phyloP scores from a whole-genome alignment of 345 rosid species.

The Ceriops zippeliana region DNA sequence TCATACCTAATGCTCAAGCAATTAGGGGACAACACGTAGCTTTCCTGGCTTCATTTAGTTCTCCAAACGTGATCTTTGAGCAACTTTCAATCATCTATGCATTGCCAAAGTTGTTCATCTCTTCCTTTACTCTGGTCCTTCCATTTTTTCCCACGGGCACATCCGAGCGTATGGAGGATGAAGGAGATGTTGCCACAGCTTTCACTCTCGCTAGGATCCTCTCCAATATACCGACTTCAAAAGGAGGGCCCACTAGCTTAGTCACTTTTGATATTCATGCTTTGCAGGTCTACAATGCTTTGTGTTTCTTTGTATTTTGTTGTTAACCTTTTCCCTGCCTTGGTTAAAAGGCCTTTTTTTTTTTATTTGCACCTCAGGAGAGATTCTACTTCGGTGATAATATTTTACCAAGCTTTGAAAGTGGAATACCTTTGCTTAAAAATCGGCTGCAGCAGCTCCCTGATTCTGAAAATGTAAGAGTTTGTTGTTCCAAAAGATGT shows the following conservation, averaged over 20 bases:
- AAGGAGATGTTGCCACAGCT: conserved; percentile 95
- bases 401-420: conserved; percentile 88
- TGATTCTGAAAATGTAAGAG: conserved; percentile 84
- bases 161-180: conserved; percentile 98
- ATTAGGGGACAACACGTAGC: conserved; percentile 91
- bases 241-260: conserved; percentile 95
- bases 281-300: conserved; percentile 55
- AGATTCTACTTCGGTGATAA: conserved; percentile 95
- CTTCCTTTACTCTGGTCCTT: conserved; percentile 89
- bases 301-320: neutral
- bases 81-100: conserved; percentile 91
- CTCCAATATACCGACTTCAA: conserved; percentile 74
- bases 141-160: conserved; percentile 98
- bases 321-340: neutral
- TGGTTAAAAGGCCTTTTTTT: neutral
- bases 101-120: conserved; percentile 79
- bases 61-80: conserved; percentile 86
- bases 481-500: conserved; percentile 2
- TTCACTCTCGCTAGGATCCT: conserved; percentile 94
- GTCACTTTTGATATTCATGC: conserved; percentile 99
- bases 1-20: conserved; percentile 91
- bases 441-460: conserved; percentile 77
- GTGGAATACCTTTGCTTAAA: conserved; percentile 92
- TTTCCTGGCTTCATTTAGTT: conserved; percentile 88
- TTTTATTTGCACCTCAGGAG: conserved; percentile 43